Evolutionary conservation across 805 yeast species (phyloP).

Genomic region (Cyberlindnera mycetangii): DNA sequence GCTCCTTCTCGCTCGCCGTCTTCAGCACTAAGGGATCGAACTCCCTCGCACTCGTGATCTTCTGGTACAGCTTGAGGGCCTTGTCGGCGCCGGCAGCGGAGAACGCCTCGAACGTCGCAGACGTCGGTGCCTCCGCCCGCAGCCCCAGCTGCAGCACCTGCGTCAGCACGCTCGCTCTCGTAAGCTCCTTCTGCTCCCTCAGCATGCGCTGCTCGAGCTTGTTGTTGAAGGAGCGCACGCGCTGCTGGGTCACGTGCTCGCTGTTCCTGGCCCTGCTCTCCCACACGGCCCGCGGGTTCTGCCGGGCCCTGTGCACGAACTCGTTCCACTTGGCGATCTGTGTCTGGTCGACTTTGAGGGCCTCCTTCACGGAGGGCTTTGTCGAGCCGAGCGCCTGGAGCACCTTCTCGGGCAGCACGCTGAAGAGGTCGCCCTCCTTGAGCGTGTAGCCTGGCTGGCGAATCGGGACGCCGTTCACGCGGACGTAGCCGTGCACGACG

Average conservation of each 20-base stretch:
- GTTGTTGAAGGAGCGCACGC: slow-evolving; percentile 18
- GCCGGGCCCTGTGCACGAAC: slow-evolving; percentile 55
- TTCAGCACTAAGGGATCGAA: slow-evolving; percentile 17
- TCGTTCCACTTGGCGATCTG: slow-evolving; percentile 78
- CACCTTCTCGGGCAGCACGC: slow-evolving; percentile 83
- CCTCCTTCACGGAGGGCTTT: slow-evolving; percentile 71
- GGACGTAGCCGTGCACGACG: slow-evolving; percentile 74
- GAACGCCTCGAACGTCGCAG: slow-evolving; percentile 9
- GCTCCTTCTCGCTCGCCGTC: slow-evolving; percentile 11
- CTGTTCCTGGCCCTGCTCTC: too few species aligned
- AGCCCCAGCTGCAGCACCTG: slow-evolving; percentile 19
- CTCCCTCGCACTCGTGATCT: slow-evolving; percentile 15
- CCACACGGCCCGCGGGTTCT: slow-evolving; percentile 42
- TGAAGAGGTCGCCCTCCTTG: slow-evolving; percentile 81
- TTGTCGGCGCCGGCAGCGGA: slow-evolving; percentile 24
- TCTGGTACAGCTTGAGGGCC: slow-evolving; percentile 24
- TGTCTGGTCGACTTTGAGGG: slow-evolving; percentile 64
- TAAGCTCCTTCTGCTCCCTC: slow-evolving; percentile 21
- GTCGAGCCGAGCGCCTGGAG: slow-evolving; percentile 78
- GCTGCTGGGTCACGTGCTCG: too few species aligned
- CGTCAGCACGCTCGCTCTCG: slow-evolving; percentile 20
- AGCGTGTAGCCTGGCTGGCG: slow-evolving; percentile 77
- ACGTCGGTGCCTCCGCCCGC: slow-evolving; percentile 14
- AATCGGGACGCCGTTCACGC: slow-evolving; percentile 79
- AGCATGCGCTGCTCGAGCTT: slow-evolving; percentile 23